Evolutionary conservation across 441 rosid genomes (phyloP).

Genomic region (Brassica hybrid): DNA sequence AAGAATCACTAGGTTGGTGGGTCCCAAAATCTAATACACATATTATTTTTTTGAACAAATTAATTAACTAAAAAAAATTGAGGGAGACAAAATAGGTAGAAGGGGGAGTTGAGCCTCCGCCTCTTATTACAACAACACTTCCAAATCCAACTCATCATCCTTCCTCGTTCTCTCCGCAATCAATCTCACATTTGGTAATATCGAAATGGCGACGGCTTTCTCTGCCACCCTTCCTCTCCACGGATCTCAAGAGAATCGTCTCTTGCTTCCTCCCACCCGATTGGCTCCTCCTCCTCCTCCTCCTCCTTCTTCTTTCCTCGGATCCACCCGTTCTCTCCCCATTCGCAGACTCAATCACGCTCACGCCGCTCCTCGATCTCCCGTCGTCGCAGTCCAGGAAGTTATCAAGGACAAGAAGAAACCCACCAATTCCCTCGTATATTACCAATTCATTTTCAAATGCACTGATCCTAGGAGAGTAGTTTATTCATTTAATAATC

Average conservation of each 20-base stretch:
- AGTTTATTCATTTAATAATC: too few species aligned
- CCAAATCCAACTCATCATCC: conserved; percentile 12
- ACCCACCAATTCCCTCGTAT: conserved; percentile 39
- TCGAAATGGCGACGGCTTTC: conserved; percentile 54
- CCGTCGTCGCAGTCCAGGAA: conserved; percentile 61
- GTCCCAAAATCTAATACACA: conserved; percentile 20
- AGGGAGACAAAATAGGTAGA: neutral
- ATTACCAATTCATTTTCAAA: neutral
- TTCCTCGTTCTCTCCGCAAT: conserved; percentile 29
- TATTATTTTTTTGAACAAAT: neutral
- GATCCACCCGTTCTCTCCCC: conserved; percentile 59
- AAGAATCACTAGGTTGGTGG: conserved; percentile 7
- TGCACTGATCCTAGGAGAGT: neutral
- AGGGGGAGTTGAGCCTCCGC: conserved; percentile 26
- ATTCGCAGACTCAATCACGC: conserved; percentile 33
- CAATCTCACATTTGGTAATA: neutral
- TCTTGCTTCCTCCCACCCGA: conserved; percentile 47
- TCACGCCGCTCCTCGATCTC: conserved; percentile 49
- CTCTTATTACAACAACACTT: conserved; percentile 16
- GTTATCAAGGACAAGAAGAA: conserved; percentile 78
- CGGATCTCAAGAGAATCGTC: conserved; percentile 53
- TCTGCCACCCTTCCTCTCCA: conserved; percentile 54
- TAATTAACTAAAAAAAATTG: neutral
- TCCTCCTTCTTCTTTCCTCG: conserved; percentile 50
- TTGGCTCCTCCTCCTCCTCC: conserved; percentile 27